Conservation (phyloP, 768 basidiomycete species). For the Cytidiella melzeri region DNA sequence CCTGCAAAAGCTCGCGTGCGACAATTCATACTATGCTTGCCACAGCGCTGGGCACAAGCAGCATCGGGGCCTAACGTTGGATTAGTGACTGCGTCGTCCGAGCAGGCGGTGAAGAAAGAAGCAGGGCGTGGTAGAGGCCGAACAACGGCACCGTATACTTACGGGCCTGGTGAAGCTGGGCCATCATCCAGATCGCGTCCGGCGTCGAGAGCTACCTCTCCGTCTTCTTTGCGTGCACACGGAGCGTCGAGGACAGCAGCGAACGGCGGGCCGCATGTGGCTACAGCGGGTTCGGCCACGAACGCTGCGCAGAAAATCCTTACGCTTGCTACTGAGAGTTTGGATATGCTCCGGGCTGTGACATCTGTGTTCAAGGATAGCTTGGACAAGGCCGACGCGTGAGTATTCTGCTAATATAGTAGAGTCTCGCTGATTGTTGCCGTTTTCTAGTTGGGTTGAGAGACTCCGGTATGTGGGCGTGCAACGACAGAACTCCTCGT, state of each 20-base stretch:
- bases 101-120: conserved; percentile 27
- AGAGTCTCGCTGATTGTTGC: conserved; percentile 4
- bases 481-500: conserved; percentile 40
- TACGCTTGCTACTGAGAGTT: conserved; percentile 80
- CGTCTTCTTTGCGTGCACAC: conserved; percentile 14
- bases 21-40: conserved; percentile 73
- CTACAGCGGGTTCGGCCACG: conserved; percentile 50
- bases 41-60: conserved; percentile 69
- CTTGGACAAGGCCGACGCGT: conserved; percentile 83
- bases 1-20: conserved; percentile 71
- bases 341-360: conserved; percentile 89
- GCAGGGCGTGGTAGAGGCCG: conserved; percentile 17
- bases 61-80: conserved; percentile 15
- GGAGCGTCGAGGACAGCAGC: conserved; percentile 5
- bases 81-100: conserved; percentile 6
- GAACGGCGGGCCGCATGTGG: conserved; percentile 10
- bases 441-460: conserved; percentile 65
- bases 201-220: conserved; percentile 26
- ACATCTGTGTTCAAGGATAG: conserved; percentile 86
- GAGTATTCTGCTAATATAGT: conserved; percentile 33
- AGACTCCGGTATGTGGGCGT: conserved; percentile 73
- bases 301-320: conserved; percentile 77
- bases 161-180: conserved; percentile 24
- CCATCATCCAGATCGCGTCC: conserved; percentile 22
- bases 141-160: conserved; percentile 21